Percentiles rank a stretch among this genome's conserved stretches.
Evolutionary conservation across 225 moss, liverwort and hornwort species (phyloP).

Genomic region (Ulota crispa): DNA sequence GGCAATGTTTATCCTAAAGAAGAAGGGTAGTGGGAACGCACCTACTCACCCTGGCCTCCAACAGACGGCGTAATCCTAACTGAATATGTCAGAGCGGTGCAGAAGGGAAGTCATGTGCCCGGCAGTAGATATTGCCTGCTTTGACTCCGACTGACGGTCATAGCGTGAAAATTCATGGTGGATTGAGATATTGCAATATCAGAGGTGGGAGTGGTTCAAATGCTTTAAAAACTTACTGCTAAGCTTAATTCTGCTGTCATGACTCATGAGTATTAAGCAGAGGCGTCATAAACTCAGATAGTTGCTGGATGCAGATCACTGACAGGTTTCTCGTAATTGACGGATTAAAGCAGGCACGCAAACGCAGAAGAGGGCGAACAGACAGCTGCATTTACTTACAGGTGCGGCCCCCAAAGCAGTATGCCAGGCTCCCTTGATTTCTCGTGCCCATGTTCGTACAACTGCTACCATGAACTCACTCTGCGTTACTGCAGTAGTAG

Average conservation of each 20-base stretch:
- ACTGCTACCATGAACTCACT: conserved; percentile 10
- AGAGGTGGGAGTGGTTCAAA: conserved; percentile 6
- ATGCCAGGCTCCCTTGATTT: conserved; percentile 26
- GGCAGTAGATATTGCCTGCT: conserved; percentile 17
- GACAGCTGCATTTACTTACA: conserved; percentile 25
- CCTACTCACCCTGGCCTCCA: neutral
- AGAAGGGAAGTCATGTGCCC: conserved; percentile 3
- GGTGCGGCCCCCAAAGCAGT: conserved; percentile 22
- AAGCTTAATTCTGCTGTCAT: neutral
- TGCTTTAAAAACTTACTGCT: neutral
- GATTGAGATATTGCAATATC: conserved; percentile 3
- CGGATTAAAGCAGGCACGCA: conserved; percentile 23
- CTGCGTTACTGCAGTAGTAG: neutral
- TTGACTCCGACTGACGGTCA: conserved; percentile 32
- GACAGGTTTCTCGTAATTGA: conserved; percentile 20
- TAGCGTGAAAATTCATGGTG: conserved; percentile 8
- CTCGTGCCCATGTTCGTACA: conserved; percentile 25
- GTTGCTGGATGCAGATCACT: conserved; percentile 20
- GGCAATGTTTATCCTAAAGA: neutral
- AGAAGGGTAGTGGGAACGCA: neutral
- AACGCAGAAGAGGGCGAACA: neutral
- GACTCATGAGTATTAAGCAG: neutral
- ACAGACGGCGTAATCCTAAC: neutral
- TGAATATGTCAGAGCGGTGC: conserved; percentile 18
- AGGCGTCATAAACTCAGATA: conserved; percentile 6